phyloP scores from a whole-genome alignment of 164 flowering plant species.

The Akebia trifoliata region DNA sequence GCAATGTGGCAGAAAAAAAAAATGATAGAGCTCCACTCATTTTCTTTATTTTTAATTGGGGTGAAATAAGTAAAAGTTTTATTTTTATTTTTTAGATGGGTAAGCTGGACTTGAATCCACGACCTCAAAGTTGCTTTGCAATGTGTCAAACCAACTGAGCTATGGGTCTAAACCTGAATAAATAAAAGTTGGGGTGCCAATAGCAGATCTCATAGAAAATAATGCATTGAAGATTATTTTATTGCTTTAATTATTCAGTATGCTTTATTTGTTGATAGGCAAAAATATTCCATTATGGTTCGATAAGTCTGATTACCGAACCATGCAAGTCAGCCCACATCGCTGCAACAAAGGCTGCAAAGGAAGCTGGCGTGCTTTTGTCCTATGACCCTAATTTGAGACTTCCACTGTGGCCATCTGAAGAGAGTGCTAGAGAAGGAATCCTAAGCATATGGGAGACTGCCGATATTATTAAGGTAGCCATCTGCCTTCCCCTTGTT shows the following conservation, averaged over 20 bases:
- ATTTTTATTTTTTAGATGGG: no score
- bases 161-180: no score
- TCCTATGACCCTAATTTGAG: conserved; percentile 97
- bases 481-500: conserved; percentile 2
- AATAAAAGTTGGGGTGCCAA: no score
- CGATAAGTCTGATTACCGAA: conserved; percentile 92
- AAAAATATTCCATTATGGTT: conserved; percentile 89
- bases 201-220: no score
- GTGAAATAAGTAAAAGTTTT: no score
- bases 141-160: no score
- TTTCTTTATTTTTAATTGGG: no score
- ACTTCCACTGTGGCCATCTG: conserved; percentile 94
- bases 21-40: no score
- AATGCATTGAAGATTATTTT: not conserved
- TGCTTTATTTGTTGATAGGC: conserved; percentile 47
- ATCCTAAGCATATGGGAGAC: conserved; percentile 89
- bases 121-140: no score
- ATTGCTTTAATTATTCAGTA: not conserved
- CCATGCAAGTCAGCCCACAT: conserved; percentile 95
- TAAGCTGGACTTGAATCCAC: no score
- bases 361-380: conserved; percentile 82
- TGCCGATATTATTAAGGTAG: conserved; percentile 95
- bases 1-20: no score
- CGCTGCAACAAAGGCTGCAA: conserved; percentile 86
- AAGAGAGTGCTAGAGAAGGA: conserved; percentile 87